Evolutionary conservation across 139 green algal species (phyloP).

Genomic region (Micractinium conductrix): DNA sequence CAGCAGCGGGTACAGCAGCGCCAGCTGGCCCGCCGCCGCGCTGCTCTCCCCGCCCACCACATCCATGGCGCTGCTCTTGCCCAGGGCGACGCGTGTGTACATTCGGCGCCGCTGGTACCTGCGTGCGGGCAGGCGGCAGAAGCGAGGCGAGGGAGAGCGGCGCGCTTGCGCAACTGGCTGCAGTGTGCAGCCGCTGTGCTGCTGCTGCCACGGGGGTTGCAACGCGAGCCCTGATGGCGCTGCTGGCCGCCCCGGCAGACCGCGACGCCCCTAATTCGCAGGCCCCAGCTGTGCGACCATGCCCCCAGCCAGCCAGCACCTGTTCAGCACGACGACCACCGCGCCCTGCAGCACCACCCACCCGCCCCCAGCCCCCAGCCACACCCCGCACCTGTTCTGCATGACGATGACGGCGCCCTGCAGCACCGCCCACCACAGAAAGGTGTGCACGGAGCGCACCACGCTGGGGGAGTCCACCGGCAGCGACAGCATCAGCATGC

Average conservation of each 20-base stretch:
- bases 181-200: not conserved
- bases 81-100: constrained; percentile 96
- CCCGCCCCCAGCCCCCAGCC: not conserved
- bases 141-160: not conserved
- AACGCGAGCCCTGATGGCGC: no score
- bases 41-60: constrained; percentile 86
- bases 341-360: not conserved
- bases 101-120: constrained; percentile 90
- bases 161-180: not conserved
- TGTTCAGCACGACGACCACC: not conserved
- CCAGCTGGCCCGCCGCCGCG: constrained; percentile 77
- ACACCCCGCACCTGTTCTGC: constrained; percentile 60
- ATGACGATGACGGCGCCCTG: constrained; percentile 69
- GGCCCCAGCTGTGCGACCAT: no score
- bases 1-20: constrained; percentile 91
- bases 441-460: constrained; percentile 50
- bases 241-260: no score
- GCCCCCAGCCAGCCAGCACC: no score
- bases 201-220: no score
- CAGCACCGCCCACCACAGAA: constrained; percentile 64
- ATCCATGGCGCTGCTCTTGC: constrained; percentile 90
- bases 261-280: no score
- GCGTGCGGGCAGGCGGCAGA: no score
- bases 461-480: constrained; percentile 82
- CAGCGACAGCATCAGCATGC: constrained; percentile 86